phyloP scores from a whole-genome alignment of 164 flowering plant species.

The Tinospora cordifolia region DNA sequence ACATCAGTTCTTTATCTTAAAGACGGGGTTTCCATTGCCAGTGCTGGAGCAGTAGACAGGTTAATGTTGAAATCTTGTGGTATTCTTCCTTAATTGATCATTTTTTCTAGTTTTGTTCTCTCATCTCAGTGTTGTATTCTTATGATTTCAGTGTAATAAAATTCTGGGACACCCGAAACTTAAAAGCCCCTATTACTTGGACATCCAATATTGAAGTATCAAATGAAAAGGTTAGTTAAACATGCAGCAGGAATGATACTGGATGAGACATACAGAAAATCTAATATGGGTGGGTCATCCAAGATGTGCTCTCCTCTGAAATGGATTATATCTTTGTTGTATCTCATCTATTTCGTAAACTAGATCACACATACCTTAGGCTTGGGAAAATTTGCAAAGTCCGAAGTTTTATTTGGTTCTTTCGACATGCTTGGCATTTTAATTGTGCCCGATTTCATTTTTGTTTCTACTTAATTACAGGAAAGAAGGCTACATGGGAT shows the following conservation, averaged over 20 bases:
- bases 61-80: constrained; percentile 13
- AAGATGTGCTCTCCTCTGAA: neutral
- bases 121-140: constrained; percentile 2
- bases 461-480: constrained; percentile 27
- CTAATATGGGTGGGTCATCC: neutral
- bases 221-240: constrained; percentile 36
- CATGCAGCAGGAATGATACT: too few species aligned
- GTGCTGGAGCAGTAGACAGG: constrained; percentile 96
- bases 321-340: neutral
- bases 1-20: constrained; percentile 89
- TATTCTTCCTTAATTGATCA: neutral
- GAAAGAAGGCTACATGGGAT: constrained; percentile 65
- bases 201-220: constrained; percentile 33
- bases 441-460: neutral
- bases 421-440: neutral
- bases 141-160: constrained; percentile 56
- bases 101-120: neutral
- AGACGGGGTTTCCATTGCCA: constrained; percentile 81
- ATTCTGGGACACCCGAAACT: constrained; percentile 83
- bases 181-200: constrained; percentile 44
- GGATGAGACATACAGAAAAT: neutral
- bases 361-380: too few species aligned
- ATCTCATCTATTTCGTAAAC: too few species aligned
- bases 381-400: too few species aligned
- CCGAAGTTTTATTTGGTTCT: neutral